phyloP scores from a whole-genome alignment of 345 rosid species.

The Camelina hispida region DNA sequence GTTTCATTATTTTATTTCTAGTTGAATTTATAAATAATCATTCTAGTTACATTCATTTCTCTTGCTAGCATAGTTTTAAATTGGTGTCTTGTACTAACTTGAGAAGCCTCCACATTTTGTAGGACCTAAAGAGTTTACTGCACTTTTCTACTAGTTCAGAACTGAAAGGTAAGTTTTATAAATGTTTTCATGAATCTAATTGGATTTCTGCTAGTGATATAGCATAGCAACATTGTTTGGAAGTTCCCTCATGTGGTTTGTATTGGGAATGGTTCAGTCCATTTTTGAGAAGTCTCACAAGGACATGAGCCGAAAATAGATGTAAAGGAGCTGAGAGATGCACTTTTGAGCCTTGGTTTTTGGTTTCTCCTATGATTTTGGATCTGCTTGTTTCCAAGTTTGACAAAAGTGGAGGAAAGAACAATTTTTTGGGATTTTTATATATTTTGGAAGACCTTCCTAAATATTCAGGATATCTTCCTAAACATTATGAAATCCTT shows the following conservation, averaged over 20 bases:
- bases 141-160: constrained; percentile 89
- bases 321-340: constrained; percentile 76
- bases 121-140: constrained; percentile 89
- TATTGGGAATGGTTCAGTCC: constrained; percentile 46
- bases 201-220: not conserved
- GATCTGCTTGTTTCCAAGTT: constrained; percentile 85
- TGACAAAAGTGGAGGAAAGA: constrained; percentile 78
- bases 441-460: too few relatives aligned
- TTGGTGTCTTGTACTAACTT: constrained; percentile 4
- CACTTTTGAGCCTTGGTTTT: constrained; percentile 78
- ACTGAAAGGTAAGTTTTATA: constrained; percentile 73
- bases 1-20: constrained; percentile 31
- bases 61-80: constrained; percentile 28
- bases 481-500: too few relatives aligned
- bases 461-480: too few relatives aligned
- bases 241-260: constrained; percentile 13
- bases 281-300: constrained; percentile 83
- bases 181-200: not conserved
- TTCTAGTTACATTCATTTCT: constrained; percentile 1
- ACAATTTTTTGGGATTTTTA: constrained; percentile 13
- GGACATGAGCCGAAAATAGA: constrained; percentile 94
- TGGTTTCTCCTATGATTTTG: constrained; percentile 65
- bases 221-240: not conserved
- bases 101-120: constrained; percentile 21
- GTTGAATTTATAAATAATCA: constrained; percentile 27